Conservation (phyloP, 2,329 filamentous ascomycete genomes). For the Huntiella omanensis region DNA sequence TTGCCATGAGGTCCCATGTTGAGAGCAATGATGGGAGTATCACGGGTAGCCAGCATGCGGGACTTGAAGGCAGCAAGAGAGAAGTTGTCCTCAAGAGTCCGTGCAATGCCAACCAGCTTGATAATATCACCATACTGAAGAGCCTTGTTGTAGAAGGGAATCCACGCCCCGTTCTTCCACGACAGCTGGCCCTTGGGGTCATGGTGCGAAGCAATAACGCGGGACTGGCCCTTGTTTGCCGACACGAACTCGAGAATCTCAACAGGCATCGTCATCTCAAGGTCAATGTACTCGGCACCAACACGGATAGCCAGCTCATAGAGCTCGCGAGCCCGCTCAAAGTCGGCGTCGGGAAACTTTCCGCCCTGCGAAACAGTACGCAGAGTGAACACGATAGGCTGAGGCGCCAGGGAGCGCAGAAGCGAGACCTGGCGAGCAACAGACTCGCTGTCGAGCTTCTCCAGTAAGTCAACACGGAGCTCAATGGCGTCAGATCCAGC, state of each 20-base stretch:
- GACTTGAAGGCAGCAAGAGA: conserved; percentile 64
- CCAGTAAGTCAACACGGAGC: conserved; percentile 74
- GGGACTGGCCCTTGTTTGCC: conserved; percentile 49
- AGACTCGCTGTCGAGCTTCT: conserved; percentile 57
- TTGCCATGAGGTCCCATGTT: conserved; percentile 88
- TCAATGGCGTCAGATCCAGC: conserved; percentile 88
- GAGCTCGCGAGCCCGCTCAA: conserved; percentile 51
- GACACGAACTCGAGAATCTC: conserved; percentile 52
- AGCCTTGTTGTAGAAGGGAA: conserved; percentile 73
- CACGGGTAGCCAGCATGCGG: conserved; percentile 52
- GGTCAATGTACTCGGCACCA: conserved; percentile 80
- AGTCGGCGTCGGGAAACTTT: conserved; percentile 60
- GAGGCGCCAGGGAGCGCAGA: conserved; percentile 48
- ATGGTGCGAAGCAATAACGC: conserved; percentile 89
- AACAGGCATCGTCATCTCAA: conserved; percentile 75
- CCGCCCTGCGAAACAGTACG: conserved; percentile 75
- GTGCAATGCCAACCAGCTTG: conserved; percentile 77
- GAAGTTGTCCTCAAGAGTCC: conserved; percentile 66
- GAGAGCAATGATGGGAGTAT: conserved; percentile 76
- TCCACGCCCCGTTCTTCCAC: conserved; percentile 89
- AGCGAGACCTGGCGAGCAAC: conserved; percentile 66
- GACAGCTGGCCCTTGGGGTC: conserved; percentile 62
- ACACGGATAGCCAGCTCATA: conserved; percentile 65
- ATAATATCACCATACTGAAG: conserved; percentile 82
- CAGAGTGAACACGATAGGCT: conserved; percentile 85